Evolutionary conservation across 1,284 basidiomycete genomes (phyloP).

Genomic region (Pascua guehoae): DNA sequence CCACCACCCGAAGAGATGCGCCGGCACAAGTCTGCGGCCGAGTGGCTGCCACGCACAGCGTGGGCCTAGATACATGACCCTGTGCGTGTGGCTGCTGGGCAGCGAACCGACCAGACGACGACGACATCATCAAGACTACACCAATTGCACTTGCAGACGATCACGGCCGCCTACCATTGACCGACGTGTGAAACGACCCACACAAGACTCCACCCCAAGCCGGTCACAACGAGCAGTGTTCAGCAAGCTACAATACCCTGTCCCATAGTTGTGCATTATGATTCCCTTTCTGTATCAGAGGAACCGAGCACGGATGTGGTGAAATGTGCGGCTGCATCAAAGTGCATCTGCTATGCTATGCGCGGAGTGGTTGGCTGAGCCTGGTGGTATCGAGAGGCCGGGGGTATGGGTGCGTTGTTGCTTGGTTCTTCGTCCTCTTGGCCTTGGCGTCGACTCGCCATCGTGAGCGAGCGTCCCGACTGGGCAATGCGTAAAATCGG

Average conservation of each 20-base stretch:
- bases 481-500: not conserved
- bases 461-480: not conserved
- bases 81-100: not conserved
- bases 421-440: not conserved
- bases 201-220: not conserved
- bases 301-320: not conserved
- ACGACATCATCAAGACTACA: not conserved
- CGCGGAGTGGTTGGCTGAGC: slow-evolving; percentile 5
- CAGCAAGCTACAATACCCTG: slow-evolving; percentile 2
- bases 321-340: not conserved
- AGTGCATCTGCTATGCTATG: slow-evolving; percentile 1
- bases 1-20: slow-evolving; percentile 38
- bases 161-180: not conserved
- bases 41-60: slow-evolving; percentile 12
- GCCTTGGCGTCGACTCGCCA: not conserved
- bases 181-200: not conserved
- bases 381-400: not conserved
- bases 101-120: not conserved
- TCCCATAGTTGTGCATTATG: slow-evolving; percentile 20
- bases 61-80: too few relatives aligned
- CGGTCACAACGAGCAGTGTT: too few relatives aligned
- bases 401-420: not conserved
- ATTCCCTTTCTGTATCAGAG: not conserved
- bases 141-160: not conserved
- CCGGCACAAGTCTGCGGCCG: slow-evolving; percentile 9